Evolutionary conservation across 2,329 filamentous ascomycete genomes (phyloP), one percentile per base, ranked within the genome.

Genomic region (Dactylonectria estremocensis): DNA sequence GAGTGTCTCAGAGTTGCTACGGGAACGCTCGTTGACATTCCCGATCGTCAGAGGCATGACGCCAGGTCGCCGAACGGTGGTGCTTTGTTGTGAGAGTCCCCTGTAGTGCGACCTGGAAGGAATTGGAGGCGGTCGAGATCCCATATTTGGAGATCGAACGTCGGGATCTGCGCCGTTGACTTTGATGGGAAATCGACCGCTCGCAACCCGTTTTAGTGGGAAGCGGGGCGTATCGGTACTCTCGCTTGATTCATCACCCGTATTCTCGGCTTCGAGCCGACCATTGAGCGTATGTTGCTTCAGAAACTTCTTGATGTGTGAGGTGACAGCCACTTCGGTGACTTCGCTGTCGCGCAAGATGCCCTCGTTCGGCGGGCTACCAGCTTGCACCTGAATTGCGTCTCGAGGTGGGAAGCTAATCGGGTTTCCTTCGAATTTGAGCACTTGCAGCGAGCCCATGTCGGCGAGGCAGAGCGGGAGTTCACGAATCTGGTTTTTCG

Each of bases 401-500:
- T 92, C 90, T 73, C 87, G 89, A 16, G 93, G 92, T 3, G 95
- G 95, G 74, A 95, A 95, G 66, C 87, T 89, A 66, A 98, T 88
- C 9, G 93, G 93, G 74, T 98, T 98, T 52, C 94, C 94, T 65
- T 95, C 93, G 40, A 98, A 89, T 80, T 97, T 97, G 64, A 98
- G 86, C 72, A 97, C 93, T 78, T 95, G 93, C 66, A 98, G 83
- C 62, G 94, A 96, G 64, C 88, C 91, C 93, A 98, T 97, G 71
- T 97, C 95, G 61, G 93, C 94, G 22, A 98, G 83, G 71, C 93
- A 95, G 7, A 93, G 83, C 1, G 95, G 95, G 18, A 98, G 84
- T 73, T 95, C 92, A 70, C 94, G 91, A 74, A 98, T 94, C 67
- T 92, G 90, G 79, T 98, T 98, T 77, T 93, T 93, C 73, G 93